Percentiles rank a stretch among this genome's conserved stretches.
These are phyloP conservation scores for Meira nashicola DNA, from an alignment of 1,284 basidiomycete species.

Conservation along the genomic window DNA sequence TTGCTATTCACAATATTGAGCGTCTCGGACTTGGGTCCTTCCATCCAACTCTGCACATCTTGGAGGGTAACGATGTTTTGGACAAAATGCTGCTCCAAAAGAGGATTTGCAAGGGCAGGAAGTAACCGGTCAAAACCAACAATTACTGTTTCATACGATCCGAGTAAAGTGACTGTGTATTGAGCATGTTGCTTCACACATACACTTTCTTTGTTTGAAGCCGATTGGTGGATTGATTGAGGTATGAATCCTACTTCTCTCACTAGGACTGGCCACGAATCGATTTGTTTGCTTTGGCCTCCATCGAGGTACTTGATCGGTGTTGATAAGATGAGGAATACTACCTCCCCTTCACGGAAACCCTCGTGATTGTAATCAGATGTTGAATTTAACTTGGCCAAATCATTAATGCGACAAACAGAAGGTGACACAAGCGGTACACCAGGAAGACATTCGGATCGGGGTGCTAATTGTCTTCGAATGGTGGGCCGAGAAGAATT, in stretches of 20 bases:
- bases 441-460: too few species aligned
- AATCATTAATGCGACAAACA: conserved; percentile 26
- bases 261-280: conserved; percentile 26
- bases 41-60: conserved; percentile 18
- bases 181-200: not conserved
- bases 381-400: conserved; percentile 15
- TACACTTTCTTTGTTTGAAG: not conserved
- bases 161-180: conserved; percentile 28
- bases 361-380: conserved; percentile 28
- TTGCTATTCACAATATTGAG: conserved; percentile 9
- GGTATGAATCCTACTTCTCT: not conserved
- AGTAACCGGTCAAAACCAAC: conserved; percentile 18
- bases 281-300: too few species aligned
- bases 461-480: too few species aligned
- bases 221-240: too few species aligned
- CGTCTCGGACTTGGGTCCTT: conserved; percentile 11
- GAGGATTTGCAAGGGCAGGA: conserved; percentile 17
- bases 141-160: conserved; percentile 22
- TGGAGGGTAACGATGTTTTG: too few species aligned
- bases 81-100: too few species aligned
- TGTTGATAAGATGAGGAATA: conserved; percentile 22
- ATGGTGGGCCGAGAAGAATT: too few species aligned
- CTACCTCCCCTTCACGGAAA: conserved; percentile 30
- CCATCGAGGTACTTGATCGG: too few species aligned
- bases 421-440: too few species aligned